phyloP scores from a whole-genome alignment of 208 protist genomes.

The Balamuthia mandrillaris region DNA sequence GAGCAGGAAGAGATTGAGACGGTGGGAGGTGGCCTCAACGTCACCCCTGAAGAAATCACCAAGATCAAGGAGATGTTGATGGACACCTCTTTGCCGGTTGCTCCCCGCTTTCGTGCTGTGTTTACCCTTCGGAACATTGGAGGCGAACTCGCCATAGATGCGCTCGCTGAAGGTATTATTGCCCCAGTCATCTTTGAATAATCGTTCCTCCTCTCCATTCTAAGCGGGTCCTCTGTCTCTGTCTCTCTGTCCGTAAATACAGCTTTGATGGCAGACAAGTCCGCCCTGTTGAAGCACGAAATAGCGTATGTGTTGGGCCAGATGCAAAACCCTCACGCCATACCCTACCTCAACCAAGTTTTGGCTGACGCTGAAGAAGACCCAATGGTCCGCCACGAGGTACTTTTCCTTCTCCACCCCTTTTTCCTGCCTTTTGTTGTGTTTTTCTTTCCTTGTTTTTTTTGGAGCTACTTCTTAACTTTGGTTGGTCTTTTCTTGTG shows the following conservation, averaged over 20 bases:
- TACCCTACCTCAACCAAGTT: conserved; percentile 78
- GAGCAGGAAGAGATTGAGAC: no score
- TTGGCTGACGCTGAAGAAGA: conserved; percentile 79
- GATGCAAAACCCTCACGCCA: conserved; percentile 77
- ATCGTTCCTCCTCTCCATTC: neutral
- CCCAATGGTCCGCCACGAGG: conserved; percentile 87
- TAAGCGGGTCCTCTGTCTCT: neutral
- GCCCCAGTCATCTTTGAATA: neutral
- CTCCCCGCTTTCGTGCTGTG: conserved; percentile 58
- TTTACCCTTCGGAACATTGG: conserved; percentile 68
- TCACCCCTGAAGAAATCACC: neutral
- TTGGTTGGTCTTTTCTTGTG: neutral
- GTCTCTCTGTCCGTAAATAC: neutral
- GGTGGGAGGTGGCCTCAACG: no score
- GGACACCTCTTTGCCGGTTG: conserved; percentile 48
- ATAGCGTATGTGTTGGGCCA: conserved; percentile 94
- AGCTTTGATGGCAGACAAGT: conserved; percentile 61
- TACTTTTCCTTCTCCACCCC: neutral
- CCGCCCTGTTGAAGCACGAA: conserved; percentile 94
- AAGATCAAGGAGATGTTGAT: neutral
- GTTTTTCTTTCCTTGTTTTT: neutral
- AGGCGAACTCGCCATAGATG: conserved; percentile 36
- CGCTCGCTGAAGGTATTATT: conserved; percentile 39
- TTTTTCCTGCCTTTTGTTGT: neutral
- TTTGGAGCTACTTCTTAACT: neutral